Evolutionary conservation across 225 moss, liverwort and hornwort species (phyloP).

Genomic region (Polytrichum commune): DNA sequence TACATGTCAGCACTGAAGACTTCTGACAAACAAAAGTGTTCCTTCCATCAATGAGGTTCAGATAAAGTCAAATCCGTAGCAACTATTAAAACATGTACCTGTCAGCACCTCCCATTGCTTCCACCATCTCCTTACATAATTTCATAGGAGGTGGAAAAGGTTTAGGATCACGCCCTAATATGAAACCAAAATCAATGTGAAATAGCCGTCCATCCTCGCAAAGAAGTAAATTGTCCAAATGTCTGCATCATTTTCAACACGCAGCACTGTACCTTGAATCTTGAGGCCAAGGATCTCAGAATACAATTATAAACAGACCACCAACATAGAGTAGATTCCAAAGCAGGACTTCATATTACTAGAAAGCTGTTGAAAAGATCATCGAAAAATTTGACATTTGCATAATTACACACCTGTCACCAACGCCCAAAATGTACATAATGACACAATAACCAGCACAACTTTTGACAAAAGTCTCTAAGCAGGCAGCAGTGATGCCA

Average conservation of each 20-base stretch:
- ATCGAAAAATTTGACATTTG: neutral
- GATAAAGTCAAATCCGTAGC: neutral
- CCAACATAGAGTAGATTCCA: too few species aligned
- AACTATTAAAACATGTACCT: constrained; percentile 37
- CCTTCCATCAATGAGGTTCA: neutral
- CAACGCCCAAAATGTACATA: constrained; percentile 95
- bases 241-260: constrained; percentile 37
- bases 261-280: neutral
- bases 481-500: constrained; percentile 84
- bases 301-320: too few species aligned
- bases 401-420: constrained; percentile 66
- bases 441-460: constrained; percentile 98
- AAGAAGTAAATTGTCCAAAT: constrained; percentile 90
- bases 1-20: neutral
- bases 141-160: constrained; percentile 98
- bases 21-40: neutral
- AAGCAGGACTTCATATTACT: too few species aligned
- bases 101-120: constrained; percentile 98
- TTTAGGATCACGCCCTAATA: constrained; percentile 92
- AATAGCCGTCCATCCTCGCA: constrained; percentile 87
- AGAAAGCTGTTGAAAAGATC: too few species aligned
- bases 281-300: constrained; percentile 7
- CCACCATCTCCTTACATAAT: constrained; percentile 98
- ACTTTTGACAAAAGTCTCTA: constrained; percentile 95
- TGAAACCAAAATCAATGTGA: constrained; percentile 94